phyloP scores from a whole-genome alignment of 2,329 filamentous ascomycete genomes.

The Fusarium oligoseptatum region DNA sequence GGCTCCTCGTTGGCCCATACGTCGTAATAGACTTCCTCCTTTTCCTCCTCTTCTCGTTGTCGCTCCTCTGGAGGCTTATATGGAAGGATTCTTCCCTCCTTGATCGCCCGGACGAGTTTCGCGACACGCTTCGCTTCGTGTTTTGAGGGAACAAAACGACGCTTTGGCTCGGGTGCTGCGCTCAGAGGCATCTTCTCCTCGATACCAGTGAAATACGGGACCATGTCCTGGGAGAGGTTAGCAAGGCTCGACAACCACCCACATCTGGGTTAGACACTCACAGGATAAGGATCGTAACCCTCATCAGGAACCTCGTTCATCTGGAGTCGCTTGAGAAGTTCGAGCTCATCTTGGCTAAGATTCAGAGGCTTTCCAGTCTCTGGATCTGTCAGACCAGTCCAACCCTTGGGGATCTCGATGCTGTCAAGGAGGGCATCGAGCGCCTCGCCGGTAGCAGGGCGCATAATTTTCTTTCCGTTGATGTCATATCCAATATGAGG shows the following conservation, averaged over 20 bases:
- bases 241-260: not conserved
- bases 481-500: conserved; percentile 99
- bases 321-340: conserved; percentile 89
- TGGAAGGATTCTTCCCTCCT: conserved; percentile 92
- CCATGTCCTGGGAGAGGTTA: conserved; percentile 71
- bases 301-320: conserved; percentile 89
- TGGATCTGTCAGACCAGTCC: conserved; percentile 95
- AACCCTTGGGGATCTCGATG: conserved; percentile 96
- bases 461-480: conserved; percentile 98
- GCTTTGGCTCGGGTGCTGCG: conserved; percentile 94
- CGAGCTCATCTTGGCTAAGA: conserved; percentile 87
- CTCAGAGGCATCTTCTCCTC: conserved; percentile 95
- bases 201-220: conserved; percentile 94
- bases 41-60: conserved; percentile 78
- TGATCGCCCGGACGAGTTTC: conserved; percentile 96
- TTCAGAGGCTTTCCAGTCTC: conserved; percentile 93
- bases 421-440: conserved; percentile 94
- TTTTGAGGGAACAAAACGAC: conserved; percentile 95
- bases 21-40: conserved; percentile 83
- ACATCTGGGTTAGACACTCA: conserved; percentile 53
- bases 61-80: conserved; percentile 81
- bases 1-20: conserved; percentile 95
- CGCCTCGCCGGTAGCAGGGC: conserved; percentile 92
- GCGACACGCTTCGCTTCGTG: conserved; percentile 96
- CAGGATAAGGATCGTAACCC: conserved; percentile 92